Evolutionary conservation across 2,329 filamentous ascomycete species (phyloP).

Genomic region (Fusarium odoratissimum): DNA sequence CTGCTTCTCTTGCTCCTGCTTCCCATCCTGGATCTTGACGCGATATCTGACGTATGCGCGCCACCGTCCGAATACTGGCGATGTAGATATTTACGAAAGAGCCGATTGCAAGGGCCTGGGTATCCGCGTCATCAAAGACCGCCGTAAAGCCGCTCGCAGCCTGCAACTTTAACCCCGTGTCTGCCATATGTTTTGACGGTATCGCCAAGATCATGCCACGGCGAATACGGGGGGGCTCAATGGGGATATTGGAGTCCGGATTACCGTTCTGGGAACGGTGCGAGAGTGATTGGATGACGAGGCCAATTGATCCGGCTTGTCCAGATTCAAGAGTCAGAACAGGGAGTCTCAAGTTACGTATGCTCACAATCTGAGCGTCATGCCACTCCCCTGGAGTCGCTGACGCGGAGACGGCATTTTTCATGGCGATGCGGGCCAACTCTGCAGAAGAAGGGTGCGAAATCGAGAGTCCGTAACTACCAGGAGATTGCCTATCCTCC

Average conservation of each 20-base stretch:
- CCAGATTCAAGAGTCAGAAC: conserved; percentile 80
- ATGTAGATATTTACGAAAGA: conserved; percentile 85
- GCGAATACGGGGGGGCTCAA: conserved; percentile 60
- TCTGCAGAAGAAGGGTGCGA: conserved; percentile 66
- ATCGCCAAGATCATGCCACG: conserved; percentile 88
- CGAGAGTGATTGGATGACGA: conserved; percentile 66
- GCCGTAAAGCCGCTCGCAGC: conserved; percentile 78
- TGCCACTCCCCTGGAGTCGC: conserved; percentile 78
- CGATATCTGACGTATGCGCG: conserved; percentile 73
- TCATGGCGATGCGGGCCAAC: conserved; percentile 63
- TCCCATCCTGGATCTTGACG: conserved; percentile 40
- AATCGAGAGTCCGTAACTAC: conserved; percentile 61
- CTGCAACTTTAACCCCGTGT: conserved; percentile 68
- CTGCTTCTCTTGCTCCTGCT: conserved; percentile 45
- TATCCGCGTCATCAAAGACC: conserved; percentile 72
- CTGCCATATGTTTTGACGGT: conserved; percentile 67
- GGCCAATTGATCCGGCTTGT: conserved; percentile 89
- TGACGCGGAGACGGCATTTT: conserved; percentile 64
- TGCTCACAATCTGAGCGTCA: conserved; percentile 81
- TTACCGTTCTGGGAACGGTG: conserved; percentile 14
- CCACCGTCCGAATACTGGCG: conserved; percentile 85
- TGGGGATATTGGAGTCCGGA: not conserved
- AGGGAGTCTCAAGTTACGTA: conserved; percentile 87
- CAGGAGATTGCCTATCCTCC: conserved; percentile 60
- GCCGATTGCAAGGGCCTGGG: conserved; percentile 72